Base-by-base conservation (phyloP, 768 basidiomycete species). In the Antrodiella citrinella region DNA sequence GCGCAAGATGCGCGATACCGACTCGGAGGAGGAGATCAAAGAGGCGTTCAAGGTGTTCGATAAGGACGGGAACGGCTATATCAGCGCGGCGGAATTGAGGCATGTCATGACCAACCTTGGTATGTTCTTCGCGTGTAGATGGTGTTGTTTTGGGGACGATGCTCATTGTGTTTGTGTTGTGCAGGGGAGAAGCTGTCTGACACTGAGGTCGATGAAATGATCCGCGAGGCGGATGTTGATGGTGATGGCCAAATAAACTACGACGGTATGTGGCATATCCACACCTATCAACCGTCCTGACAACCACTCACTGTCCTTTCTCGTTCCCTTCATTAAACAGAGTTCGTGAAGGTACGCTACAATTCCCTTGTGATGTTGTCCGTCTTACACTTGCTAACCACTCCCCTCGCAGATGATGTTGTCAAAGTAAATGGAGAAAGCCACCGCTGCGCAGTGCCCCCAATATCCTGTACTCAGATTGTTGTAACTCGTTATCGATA, bases 1-100 rank as follows among this genome's bases (percentile, higher is more conserved):
- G 53, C 74, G 86, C 59, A 89, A 89, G 72, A 91, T 91, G 87
- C 82, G 84, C 64, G 89, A 94, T 65, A 88, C 87, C 20, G 92
- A 94, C 64, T 80, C 80, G 58, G 91, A 96, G 69, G 92, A 93
- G 67, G 94, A 96, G 72, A 88, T 98, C 68, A 83, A 81, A 66
- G 90, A 94, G 74, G 95, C 95, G 21, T 98, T 98, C 81, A 88
- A 87, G 69, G 91, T 92, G 49, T 96, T 96, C 61, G 94, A 97
- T 70, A 93, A 91, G 79, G 91, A 97, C 62, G 88, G 88, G 11
- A 93, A 91, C 60, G 94, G 93, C 15, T 87, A 75, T 62, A 96
- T 97, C 69, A 84, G 77, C 26, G 81, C 87, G 3, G 82, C 82
- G 1, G 94, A 97, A 73, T 68, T 96, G 66, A 77, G 84, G 63